Conservation (phyloP, 495 filamentous ascomycete species). For the Chaetomidium leptoderma region DNA sequence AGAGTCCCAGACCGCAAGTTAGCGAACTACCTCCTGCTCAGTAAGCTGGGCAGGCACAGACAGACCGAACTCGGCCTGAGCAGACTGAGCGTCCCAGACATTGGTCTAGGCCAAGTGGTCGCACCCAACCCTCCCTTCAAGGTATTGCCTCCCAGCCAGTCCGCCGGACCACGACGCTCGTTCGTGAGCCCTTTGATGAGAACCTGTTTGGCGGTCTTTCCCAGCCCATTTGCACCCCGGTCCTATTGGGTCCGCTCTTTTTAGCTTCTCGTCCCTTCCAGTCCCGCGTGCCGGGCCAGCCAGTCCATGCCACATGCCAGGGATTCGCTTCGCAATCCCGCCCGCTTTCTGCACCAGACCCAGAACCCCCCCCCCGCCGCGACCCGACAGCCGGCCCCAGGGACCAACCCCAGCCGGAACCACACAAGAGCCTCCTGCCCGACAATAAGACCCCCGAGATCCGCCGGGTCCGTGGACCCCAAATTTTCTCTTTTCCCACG, state of each 20-base stretch:
- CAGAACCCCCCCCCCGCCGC: constrained; percentile 16
- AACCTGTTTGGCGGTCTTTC: neutral
- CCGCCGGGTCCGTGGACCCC: constrained; percentile 21
- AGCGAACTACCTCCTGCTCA: neutral
- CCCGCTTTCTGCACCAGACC: constrained; percentile 12
- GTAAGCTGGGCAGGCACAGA: neutral
- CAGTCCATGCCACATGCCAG: constrained; percentile 1
- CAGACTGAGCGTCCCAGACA: neutral
- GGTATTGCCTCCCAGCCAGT: neutral
- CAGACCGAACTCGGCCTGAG: neutral
- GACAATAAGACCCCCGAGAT: constrained; percentile 9
- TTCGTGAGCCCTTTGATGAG: neutral
- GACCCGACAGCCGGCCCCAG: constrained; percentile 18
- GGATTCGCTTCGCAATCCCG: constrained; percentile 9
- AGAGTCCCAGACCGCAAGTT: no score
- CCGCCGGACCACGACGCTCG: neutral
- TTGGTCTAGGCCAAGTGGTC: constrained; percentile 8
- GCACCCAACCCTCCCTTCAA: neutral
- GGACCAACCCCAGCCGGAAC: constrained; percentile 9
- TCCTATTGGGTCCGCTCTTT: neutral
- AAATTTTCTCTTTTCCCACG: constrained; percentile 14
- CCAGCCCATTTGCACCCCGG: neutral
- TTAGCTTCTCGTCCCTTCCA: neutral
- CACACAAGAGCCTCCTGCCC: constrained; percentile 12
- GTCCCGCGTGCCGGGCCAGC: neutral